Conservation (phyloP, 2,329 filamentous ascomycete species). For the Pseudogymnoascus sp. region DNA sequence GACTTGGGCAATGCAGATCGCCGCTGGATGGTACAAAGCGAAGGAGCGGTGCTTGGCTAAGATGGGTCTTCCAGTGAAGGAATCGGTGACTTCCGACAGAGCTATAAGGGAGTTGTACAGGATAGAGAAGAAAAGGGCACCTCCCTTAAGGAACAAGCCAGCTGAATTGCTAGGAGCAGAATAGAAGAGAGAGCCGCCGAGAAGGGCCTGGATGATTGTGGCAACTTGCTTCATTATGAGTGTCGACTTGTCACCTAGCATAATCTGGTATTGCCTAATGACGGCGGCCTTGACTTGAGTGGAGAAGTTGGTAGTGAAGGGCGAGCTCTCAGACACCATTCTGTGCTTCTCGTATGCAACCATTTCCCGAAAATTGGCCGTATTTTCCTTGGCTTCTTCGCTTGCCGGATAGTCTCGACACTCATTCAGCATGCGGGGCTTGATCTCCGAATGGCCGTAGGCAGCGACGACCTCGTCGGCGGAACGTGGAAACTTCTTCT, state of each 20-base stretch:
- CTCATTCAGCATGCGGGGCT: slow-evolving; percentile 44
- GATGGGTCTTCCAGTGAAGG: slow-evolving; percentile 54
- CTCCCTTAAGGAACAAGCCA: slow-evolving; percentile 58
- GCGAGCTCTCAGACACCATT: neutral
- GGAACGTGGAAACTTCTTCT: slow-evolving; percentile 39
- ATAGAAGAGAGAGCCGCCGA: slow-evolving; percentile 62
- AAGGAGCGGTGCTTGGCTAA: slow-evolving; percentile 52
- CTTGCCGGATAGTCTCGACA: slow-evolving; percentile 49
- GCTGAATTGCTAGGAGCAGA: slow-evolving; percentile 48
- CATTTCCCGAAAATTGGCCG: slow-evolving; percentile 11
- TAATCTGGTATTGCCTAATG: slow-evolving; percentile 55
- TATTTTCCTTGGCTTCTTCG: slow-evolving; percentile 34
- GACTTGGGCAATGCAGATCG: slow-evolving; percentile 51
- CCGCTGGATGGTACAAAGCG: slow-evolving; percentile 50
- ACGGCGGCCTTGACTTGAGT: slow-evolving; percentile 51
- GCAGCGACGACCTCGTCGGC: slow-evolving; percentile 37
- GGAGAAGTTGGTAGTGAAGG: slow-evolving; percentile 39
- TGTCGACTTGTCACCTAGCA: slow-evolving; percentile 57
- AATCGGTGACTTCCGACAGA: slow-evolving; percentile 60
- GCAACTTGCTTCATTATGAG: slow-evolving; percentile 56
- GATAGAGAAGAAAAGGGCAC: slow-evolving; percentile 57
- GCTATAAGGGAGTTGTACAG: slow-evolving; percentile 55
- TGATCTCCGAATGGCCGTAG: slow-evolving; percentile 48
- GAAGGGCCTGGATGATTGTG: slow-evolving; percentile 51
- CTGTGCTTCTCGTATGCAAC: slow-evolving; percentile 31